Percentiles rank a stretch among this genome's conserved stretches.
Evolutionary conservation across 2,329 filamentous ascomycete genomes (phyloP).

Genomic region (Sporothrix sp.): DNA sequence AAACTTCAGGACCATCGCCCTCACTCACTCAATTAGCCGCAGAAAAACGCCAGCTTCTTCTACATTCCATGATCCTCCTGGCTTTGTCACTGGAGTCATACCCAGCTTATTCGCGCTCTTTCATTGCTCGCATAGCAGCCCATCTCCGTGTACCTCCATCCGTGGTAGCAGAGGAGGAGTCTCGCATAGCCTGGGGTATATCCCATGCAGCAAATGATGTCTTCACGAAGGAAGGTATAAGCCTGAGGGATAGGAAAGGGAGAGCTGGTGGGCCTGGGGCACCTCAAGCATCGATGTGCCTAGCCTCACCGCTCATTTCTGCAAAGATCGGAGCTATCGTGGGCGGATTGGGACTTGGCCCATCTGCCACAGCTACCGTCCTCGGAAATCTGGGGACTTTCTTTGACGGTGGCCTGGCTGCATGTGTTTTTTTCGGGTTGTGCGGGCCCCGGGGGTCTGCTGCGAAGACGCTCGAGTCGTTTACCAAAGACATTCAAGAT

Average conservation of each 20-base stretch:
- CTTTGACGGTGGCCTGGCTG: constrained; percentile 66
- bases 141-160: constrained; percentile 59
- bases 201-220: constrained; percentile 59
- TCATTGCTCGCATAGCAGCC: constrained; percentile 60
- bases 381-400: constrained; percentile 72
- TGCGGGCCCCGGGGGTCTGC: constrained; percentile 70
- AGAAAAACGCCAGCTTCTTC: constrained; percentile 54
- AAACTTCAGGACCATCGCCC: not conserved
- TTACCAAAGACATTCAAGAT: constrained; percentile 75
- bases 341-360: constrained; percentile 64
- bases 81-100: constrained; percentile 71
- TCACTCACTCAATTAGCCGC: constrained; percentile 41
- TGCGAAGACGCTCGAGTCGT: constrained; percentile 79
- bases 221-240: constrained; percentile 53
- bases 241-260: constrained; percentile 57
- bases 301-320: constrained; percentile 66
- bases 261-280: constrained; percentile 55
- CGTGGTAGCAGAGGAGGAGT: constrained; percentile 60
- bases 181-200: constrained; percentile 63
- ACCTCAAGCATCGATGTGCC: constrained; percentile 55
- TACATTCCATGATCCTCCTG: constrained; percentile 64
- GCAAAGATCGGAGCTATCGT: constrained; percentile 73
- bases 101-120: constrained; percentile 59
- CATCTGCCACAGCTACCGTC: constrained; percentile 65
- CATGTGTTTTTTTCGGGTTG: constrained; percentile 85